Conservation (phyloP, 306 rosid species). For the Malus domestica region DNA sequence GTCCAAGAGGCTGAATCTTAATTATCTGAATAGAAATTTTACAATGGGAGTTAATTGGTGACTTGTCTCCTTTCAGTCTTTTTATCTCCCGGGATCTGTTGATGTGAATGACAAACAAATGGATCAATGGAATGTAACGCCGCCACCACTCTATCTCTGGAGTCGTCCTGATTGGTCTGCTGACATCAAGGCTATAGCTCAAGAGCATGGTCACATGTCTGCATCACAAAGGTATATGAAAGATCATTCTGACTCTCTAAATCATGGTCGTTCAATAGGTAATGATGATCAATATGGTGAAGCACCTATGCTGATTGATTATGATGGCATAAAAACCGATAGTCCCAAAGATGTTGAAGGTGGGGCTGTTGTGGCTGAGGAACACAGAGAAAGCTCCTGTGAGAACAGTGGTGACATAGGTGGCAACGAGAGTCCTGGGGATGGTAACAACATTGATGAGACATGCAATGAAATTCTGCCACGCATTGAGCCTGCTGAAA, state of each 20-base stretch:
- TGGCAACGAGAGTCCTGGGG: conserved; percentile 23
- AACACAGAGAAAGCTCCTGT: conserved; percentile 4
- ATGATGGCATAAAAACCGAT: conserved; percentile 12
- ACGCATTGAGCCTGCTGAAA: conserved; percentile 13
- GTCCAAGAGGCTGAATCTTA: neutral
- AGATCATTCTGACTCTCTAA: conserved; percentile 2
- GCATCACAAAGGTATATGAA: conserved; percentile 3
- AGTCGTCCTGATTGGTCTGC: conserved; percentile 55
- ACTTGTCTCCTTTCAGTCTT: conserved; percentile 48
- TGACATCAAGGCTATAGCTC: conserved; percentile 52
- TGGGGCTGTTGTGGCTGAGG: conserved; percentile 10
- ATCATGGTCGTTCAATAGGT: conserved; percentile 15
- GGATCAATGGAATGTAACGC: conserved; percentile 57
- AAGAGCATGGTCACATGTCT: conserved; percentile 41
- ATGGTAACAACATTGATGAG: conserved; percentile 15
- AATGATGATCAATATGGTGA: conserved; percentile 14
- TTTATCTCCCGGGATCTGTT: conserved; percentile 86
- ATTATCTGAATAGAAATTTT: neutral
- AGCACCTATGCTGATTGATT: conserved; percentile 20
- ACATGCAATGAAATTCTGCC: conserved; percentile 11
- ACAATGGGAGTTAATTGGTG: conserved; percentile 3
- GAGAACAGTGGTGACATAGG: conserved; percentile 22
- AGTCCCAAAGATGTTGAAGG: conserved; percentile 18
- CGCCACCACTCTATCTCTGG: conserved; percentile 86
- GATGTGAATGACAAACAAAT: conserved; percentile 52